These are phyloP conservation scores for Chrysoporthe cubensis DNA, from an alignment of 2,329 filamentous ascomycete genomes.

Conservation along the genomic window DNA sequence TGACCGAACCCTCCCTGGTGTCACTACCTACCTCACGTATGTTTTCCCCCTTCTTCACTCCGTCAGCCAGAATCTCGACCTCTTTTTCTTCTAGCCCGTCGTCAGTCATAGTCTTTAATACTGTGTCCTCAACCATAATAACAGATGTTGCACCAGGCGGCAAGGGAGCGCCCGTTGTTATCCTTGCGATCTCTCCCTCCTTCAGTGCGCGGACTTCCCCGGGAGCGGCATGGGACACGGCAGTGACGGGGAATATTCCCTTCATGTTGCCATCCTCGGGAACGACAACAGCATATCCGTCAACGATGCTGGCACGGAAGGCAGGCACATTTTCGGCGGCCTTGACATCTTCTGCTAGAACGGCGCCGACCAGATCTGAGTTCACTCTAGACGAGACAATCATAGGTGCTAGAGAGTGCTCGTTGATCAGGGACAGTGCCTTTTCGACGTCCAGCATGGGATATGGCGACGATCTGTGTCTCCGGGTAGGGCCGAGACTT, in stretches of 20 bases:
- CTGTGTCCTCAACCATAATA: constrained; percentile 95
- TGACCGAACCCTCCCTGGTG: constrained; percentile 67
- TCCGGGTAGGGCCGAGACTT: constrained; percentile 63
- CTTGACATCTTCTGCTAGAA: constrained; percentile 81
- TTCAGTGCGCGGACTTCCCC: constrained; percentile 67
- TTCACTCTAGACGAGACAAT: constrained; percentile 64
- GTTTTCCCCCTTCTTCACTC: constrained; percentile 79
- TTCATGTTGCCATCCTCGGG: constrained; percentile 66
- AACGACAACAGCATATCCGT: constrained; percentile 87
- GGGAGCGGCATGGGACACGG: constrained; percentile 83
- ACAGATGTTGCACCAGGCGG: constrained; percentile 88
- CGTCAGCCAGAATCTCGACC: constrained; percentile 81
- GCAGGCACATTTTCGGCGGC: constrained; percentile 86
- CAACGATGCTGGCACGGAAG: constrained; percentile 93
- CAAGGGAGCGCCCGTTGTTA: constrained; percentile 92
- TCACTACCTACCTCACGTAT: constrained; percentile 91
- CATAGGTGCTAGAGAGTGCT: constrained; percentile 70
- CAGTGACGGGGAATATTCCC: constrained; percentile 83
- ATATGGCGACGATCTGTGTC: constrained; percentile 86
- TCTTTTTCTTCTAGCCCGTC: constrained; percentile 85
- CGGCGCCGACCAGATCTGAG: constrained; percentile 69
- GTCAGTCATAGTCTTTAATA: constrained; percentile 73
- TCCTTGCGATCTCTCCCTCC: constrained; percentile 79
- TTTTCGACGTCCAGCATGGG: constrained; percentile 88
- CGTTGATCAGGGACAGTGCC: constrained; percentile 72